These are phyloP conservation scores for bread wheat (Triticum aestivum) DNA, from an alignment of 176 grass and related monocot genomes.

Conservation along the genomic window IWGSC_CS_RefSeq_v2.1 NC_057799.1:165375724-165376223, in stretches of 20 bases:
- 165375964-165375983: too few relatives aligned
- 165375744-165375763: neutral
- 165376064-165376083: neutral
- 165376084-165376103: neutral
- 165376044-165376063: neutral
- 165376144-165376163: too few relatives aligned
- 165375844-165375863: constrained; percentile 14
- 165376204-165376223: too few relatives aligned
- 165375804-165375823: constrained; percentile 25
- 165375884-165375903: neutral
- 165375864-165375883: neutral
- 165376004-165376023: too few relatives aligned
- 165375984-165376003: too few relatives aligned
- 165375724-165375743: neutral
- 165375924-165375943: neutral
- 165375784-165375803: neutral
- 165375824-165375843: constrained; percentile 33
- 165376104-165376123: too few relatives aligned
- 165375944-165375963: too few relatives aligned
- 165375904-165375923: neutral
- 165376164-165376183: too few relatives aligned
- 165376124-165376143: too few relatives aligned
- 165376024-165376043: neutral
- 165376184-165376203: too few relatives aligned
- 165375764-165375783: neutral